phyloP scores from a whole-genome alignment of 2,329 filamentous ascomycete genomes.

The Trichoderma sp. region DNA sequence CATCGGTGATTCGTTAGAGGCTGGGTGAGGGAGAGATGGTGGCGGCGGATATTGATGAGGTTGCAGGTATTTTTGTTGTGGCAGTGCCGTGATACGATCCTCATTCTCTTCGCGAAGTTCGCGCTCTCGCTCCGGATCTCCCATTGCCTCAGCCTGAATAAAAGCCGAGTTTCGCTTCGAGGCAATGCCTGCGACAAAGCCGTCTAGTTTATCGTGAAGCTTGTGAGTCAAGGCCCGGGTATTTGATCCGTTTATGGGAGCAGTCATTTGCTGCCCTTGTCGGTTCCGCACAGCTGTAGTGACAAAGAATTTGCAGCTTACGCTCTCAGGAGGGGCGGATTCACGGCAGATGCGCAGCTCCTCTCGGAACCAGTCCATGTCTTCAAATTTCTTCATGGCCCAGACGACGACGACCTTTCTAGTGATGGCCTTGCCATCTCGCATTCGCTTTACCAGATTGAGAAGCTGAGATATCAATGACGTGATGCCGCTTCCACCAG shows the following conservation, averaged over 20 bases:
- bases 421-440: slow-evolving; percentile 89
- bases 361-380: slow-evolving; percentile 97
- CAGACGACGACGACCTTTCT: slow-evolving; percentile 90
- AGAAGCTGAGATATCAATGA: slow-evolving; percentile 88
- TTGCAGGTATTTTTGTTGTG: slow-evolving; percentile 63
- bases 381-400: slow-evolving; percentile 85
- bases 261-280: slow-evolving; percentile 41
- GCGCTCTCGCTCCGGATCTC: slow-evolving; percentile 73
- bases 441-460: slow-evolving; percentile 94
- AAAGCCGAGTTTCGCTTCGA: slow-evolving; percentile 82
- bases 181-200: slow-evolving; percentile 81
- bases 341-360: slow-evolving; percentile 90
- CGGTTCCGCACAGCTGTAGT: slow-evolving; percentile 59
- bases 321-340: slow-evolving; percentile 79
- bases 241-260: slow-evolving; percentile 36
- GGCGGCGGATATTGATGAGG: slow-evolving; percentile 42
- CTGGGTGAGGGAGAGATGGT: slow-evolving; percentile 27
- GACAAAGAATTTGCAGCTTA: slow-evolving; percentile 93
- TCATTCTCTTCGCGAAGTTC: slow-evolving; percentile 79
- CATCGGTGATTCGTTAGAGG: slow-evolving; percentile 27
- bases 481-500: slow-evolving; percentile 91
- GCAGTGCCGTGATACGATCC: slow-evolving; percentile 79
- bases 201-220: slow-evolving; percentile 83
- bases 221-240: slow-evolving; percentile 65
- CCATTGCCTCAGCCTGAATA: slow-evolving; percentile 77